phyloP scores from a whole-genome alignment of 2,329 filamentous ascomycete genomes.

The Colletotrichum liaoningense region DNA sequence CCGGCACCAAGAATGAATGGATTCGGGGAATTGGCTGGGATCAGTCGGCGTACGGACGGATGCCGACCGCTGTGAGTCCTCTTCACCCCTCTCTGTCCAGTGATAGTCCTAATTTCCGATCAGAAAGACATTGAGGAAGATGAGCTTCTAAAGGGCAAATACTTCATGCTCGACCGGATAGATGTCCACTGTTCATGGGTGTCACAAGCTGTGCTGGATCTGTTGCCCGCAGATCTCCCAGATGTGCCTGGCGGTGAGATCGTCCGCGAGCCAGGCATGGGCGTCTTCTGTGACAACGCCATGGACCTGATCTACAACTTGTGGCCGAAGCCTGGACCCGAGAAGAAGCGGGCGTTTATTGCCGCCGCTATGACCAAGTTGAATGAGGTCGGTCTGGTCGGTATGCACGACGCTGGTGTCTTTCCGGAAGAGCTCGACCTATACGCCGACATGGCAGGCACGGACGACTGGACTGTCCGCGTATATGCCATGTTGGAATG shows the following conservation, averaged over 20 bases:
- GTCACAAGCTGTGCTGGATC: conserved; percentile 70
- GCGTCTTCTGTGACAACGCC: conserved; percentile 80
- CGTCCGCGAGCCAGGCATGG: conserved; percentile 68
- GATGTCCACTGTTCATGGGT: conserved; percentile 80
- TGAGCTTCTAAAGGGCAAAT: conserved; percentile 62
- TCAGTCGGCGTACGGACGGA: conserved; percentile 71
- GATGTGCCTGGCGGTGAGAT: conserved; percentile 73
- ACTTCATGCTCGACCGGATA: conserved; percentile 77
- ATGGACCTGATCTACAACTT: conserved; percentile 70
- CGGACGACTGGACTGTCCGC: conserved; percentile 67
- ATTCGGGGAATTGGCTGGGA: conserved; percentile 78
- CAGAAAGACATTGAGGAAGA: conserved; percentile 63
- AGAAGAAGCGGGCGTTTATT: conserved; percentile 66
- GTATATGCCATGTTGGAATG: conserved; percentile 79
- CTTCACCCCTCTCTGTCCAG: background rate
- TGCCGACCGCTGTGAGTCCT: conserved; percentile 71
- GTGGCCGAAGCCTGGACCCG: conserved; percentile 66
- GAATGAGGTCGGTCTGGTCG: conserved; percentile 74
- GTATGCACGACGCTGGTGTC: conserved; percentile 76
- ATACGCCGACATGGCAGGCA: conserved; percentile 61
- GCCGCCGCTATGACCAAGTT: conserved; percentile 70
- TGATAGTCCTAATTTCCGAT: background rate
- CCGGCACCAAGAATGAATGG: conserved; percentile 69
- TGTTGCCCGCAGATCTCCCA: conserved; percentile 65
- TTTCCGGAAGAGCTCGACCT: conserved; percentile 65